Conservation (phyloP, 768 basidiomycete genomes). For the Macrolepiota albuminosa region DNA sequence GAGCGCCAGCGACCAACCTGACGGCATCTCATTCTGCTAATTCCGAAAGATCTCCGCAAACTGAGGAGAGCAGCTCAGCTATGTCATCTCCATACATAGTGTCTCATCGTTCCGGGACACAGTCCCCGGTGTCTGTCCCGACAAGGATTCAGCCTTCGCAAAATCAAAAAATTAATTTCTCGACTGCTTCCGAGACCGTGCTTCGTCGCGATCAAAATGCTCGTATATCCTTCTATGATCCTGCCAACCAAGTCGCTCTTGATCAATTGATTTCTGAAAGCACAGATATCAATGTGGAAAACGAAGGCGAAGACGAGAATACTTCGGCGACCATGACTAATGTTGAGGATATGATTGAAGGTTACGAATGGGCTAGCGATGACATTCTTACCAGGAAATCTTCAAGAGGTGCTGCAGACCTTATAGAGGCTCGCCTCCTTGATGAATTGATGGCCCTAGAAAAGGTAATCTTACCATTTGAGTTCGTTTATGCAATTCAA, state of each 20-base stretch:
- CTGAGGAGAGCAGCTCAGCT: neutral
- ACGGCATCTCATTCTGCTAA: conserved; percentile 3
- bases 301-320: conserved; percentile 64
- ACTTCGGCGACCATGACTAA: conserved; percentile 80
- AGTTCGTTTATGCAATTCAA: neutral
- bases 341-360: conserved; percentile 98
- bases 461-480: conserved; percentile 48
- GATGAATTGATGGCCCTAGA: conserved; percentile 93
- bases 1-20: conserved; percentile 21
- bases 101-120: conserved; percentile 16
- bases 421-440: conserved; percentile 84
- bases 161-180: neutral
- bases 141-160: conserved; percentile 21
- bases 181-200: conserved; percentile 24
- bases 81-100: conserved; percentile 15
- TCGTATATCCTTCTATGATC: conserved; percentile 80
- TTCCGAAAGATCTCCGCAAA: neutral
- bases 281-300: conserved; percentile 37
- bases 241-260: conserved; percentile 65
- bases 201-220: conserved; percentile 60
- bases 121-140: conserved; percentile 23
- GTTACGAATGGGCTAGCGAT: conserved; percentile 93
- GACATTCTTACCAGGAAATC: conserved; percentile 65
- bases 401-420: conserved; percentile 73
- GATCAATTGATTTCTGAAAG: conserved; percentile 61